phyloP scores from a whole-genome alignment of 345 rosid species.

The Passiflora organensis region DNA sequence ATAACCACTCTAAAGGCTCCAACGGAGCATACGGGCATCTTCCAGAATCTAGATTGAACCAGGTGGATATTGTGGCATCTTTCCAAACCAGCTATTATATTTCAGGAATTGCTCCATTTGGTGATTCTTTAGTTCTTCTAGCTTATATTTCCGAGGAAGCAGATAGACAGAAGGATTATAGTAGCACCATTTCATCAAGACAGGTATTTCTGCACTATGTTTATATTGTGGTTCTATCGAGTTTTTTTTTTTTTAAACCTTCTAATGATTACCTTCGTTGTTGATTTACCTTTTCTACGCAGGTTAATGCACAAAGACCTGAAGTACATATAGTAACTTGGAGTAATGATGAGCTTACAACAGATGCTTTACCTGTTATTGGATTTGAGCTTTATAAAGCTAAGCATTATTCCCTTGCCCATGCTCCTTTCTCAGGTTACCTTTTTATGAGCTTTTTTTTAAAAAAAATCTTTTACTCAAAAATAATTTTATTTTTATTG shows the following conservation, averaged over 20 bases:
- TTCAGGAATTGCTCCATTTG: conserved; percentile 99
- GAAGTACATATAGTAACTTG: conserved; percentile 89
- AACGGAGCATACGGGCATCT: conserved; percentile 59
- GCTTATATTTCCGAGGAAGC: conserved; percentile 85
- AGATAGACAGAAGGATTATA: conserved; percentile 75
- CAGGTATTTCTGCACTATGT: conserved; percentile 47
- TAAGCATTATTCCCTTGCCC: conserved; percentile 93
- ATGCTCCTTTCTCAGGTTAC: conserved; percentile 95
- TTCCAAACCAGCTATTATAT: conserved; percentile 96
- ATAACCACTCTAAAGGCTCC: conserved; percentile 40
- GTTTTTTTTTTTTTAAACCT: neutral
- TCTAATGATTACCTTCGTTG: neutral
- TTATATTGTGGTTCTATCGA: neutral
- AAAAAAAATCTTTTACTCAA: no score
- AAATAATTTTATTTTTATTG: no score
- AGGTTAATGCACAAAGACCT: conserved; percentile 98
- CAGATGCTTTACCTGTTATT: conserved; percentile 93
- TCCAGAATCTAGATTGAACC: conserved; percentile 54
- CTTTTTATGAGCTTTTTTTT: conserved; percentile 13
- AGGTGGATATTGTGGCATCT: conserved; percentile 95
- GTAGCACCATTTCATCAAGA: conserved; percentile 58
- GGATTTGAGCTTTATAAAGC: conserved; percentile 98
- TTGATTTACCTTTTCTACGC: conserved; percentile 28
- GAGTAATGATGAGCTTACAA: conserved; percentile 95
- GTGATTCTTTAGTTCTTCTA: conserved; percentile 93